A percentile compares a stretch with the other conserved stretches of the same genome.
Conservation (phyloP, 441 rosid species). For the Corymbia calophylla region DNA sequence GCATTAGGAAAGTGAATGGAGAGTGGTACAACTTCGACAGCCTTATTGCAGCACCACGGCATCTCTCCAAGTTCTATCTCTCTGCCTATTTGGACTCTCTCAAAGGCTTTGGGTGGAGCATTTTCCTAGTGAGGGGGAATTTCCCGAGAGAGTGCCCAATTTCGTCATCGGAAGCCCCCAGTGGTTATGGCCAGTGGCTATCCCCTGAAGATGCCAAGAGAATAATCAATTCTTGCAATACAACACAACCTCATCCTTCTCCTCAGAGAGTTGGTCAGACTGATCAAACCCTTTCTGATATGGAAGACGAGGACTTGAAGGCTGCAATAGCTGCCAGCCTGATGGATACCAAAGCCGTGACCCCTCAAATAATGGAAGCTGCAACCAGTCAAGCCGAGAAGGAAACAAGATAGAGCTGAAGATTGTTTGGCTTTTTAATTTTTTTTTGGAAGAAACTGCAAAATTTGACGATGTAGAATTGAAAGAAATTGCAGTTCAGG, state of each 20-base stretch:
- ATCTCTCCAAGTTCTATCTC: constrained; percentile 83
- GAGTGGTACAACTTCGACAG: constrained; percentile 98
- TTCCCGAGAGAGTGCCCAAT: constrained; percentile 81
- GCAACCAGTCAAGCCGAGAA: constrained; percentile 23
- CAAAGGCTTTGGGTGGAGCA: constrained; percentile 87
- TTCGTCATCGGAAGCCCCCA: constrained; percentile 60
- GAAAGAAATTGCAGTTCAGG: not conserved
- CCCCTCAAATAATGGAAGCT: constrained; percentile 21
- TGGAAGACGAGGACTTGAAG: constrained; percentile 76
- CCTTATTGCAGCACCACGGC: constrained; percentile 77
- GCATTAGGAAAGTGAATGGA: constrained; percentile 81
- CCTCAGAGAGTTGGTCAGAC: constrained; percentile 19
- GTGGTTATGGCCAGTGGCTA: constrained; percentile 84
- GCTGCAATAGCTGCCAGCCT: constrained; percentile 90
- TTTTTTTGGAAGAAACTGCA: not conserved
- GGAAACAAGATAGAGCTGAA: constrained; percentile 12
- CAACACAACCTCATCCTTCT: constrained; percentile 17
- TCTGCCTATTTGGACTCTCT: constrained; percentile 82
- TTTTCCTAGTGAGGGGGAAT: constrained; percentile 80
- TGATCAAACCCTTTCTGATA: constrained; percentile 35
- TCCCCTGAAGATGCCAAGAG: constrained; percentile 83
- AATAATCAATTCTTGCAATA: constrained; percentile 58
- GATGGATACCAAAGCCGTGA: constrained; percentile 48
- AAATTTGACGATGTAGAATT: not conserved
- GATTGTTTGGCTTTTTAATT: not conserved